Conservation (phyloP, 192 early-diverging fungal species). For the Entomortierella chlamydospora region DNA sequence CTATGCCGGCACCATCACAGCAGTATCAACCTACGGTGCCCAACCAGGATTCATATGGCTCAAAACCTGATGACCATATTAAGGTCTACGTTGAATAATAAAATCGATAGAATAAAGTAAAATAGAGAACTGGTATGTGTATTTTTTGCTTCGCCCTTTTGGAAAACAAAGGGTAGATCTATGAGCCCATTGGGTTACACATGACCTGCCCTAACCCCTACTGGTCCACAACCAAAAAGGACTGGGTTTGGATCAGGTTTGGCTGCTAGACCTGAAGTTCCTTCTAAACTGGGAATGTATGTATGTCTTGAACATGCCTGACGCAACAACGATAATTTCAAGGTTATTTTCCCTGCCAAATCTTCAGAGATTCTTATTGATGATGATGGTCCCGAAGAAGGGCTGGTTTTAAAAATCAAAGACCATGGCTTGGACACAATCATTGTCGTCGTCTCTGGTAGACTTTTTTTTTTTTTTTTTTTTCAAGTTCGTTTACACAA, state of each 20-base stretch:
- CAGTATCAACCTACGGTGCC: too few relatives aligned
- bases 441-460: slow-evolving; percentile 2
- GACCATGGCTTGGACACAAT: slow-evolving; percentile 8
- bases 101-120: not conserved
- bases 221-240: slow-evolving; percentile 26
- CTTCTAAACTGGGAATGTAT: slow-evolving; percentile 14
- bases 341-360: too few relatives aligned
- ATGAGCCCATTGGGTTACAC: too few relatives aligned
- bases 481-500: too few relatives aligned
- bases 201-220: slow-evolving; percentile 27
- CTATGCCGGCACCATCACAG: not conserved
- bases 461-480: too few relatives aligned
- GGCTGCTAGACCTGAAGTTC: slow-evolving; percentile 1
- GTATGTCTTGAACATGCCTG: slow-evolving; percentile 7
- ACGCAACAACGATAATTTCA: too few relatives aligned
- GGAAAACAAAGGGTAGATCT: too few relatives aligned
- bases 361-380: too few relatives aligned
- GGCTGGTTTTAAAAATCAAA: slow-evolving; percentile 1
- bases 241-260: slow-evolving; percentile 41
- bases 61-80: slow-evolving; percentile 1
- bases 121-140: too few relatives aligned
- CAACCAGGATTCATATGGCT: not conserved
- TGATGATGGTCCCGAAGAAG: not conserved
- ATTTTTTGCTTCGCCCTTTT: too few relatives aligned
- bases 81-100: slow-evolving; percentile 9